A percentile compares a stretch with the other conserved stretches of the same genome.
Evolutionary conservation across 1,284 basidiomycete genomes (phyloP).

Genomic region (Phenoliferia sp.): DNA sequence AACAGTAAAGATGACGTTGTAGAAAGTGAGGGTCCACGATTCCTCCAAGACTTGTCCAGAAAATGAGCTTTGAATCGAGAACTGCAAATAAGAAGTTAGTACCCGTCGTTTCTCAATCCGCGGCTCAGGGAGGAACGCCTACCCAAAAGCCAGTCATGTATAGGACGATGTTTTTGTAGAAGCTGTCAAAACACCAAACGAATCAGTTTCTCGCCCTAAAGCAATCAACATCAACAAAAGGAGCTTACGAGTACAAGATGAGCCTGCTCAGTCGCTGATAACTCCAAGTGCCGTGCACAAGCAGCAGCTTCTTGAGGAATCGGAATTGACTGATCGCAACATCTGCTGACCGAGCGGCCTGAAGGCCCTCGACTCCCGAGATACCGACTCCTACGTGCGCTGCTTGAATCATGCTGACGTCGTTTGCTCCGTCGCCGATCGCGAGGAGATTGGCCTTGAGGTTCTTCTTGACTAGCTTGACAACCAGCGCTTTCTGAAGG

Average conservation of each 20-base stretch:
- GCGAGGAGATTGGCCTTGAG: slow-evolving; percentile 85
- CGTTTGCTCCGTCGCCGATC: slow-evolving; percentile 66
- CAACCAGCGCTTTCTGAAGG: slow-evolving; percentile 93
- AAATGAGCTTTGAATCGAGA: slow-evolving; percentile 97
- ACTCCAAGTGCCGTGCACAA: slow-evolving; percentile 98
- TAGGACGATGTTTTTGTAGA: slow-evolving; percentile 76
- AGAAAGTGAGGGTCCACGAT: slow-evolving; percentile 84
- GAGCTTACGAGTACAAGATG: slow-evolving; percentile 55
- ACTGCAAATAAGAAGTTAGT: slow-evolving; percentile 51
- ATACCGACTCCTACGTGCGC: slow-evolving; percentile 90
- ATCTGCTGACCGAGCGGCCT: slow-evolving; percentile 94
- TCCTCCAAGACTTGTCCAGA: slow-evolving; percentile 98
- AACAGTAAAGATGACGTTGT: slow-evolving; percentile 73
- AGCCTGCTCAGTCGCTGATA: slow-evolving; percentile 92
- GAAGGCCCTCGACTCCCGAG: slow-evolving; percentile 94
- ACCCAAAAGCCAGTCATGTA: slow-evolving; percentile 68
- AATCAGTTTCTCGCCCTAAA: not conserved
- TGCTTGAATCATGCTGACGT: slow-evolving; percentile 58
- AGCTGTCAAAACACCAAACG: slow-evolving; percentile 54
- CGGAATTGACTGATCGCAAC: slow-evolving; percentile 97
- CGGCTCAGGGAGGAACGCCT: not conserved
- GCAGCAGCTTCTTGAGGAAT: slow-evolving; percentile 88
- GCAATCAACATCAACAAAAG: not conserved
- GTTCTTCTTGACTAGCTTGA: slow-evolving; percentile 97
- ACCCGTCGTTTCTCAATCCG: too few species aligned